Percentiles rank a stretch among this genome's conserved stretches.
Conservation (phyloP, 768 basidiomycete species). For the Tubosaeta sp. region DNA sequence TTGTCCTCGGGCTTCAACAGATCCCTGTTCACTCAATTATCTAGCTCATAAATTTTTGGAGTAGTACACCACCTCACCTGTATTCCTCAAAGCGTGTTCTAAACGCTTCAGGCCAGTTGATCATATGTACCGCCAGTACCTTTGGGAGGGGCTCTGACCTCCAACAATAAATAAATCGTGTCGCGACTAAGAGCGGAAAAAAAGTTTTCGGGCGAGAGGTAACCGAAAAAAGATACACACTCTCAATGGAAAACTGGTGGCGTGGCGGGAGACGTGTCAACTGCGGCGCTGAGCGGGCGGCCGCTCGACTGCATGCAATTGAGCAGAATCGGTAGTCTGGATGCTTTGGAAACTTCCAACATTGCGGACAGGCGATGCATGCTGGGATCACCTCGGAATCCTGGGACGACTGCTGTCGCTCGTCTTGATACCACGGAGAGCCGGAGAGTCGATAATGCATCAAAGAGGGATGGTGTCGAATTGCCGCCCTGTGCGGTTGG, state of each 20-base stretch:
- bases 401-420: not conserved
- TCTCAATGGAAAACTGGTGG: constrained; percentile 6
- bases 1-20: constrained; percentile 12
- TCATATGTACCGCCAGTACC: constrained; percentile 16
- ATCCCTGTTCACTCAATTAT: constrained; percentile 3
- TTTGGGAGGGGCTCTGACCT: constrained; percentile 3
- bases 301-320: constrained; percentile 4
- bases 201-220: not conserved
- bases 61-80: constrained; percentile 1
- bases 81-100: constrained; percentile 14
- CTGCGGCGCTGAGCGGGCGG: constrained; percentile 13
- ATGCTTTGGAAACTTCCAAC: constrained; percentile 8
- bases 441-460: too few species aligned
- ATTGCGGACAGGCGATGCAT: constrained; percentile 17
- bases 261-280: constrained; percentile 8
- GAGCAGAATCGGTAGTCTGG: constrained; percentile 21
- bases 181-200: constrained; percentile 5
- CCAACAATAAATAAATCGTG: constrained; percentile 11
- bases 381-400: not conserved
- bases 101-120: constrained; percentile 15
- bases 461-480: not conserved
- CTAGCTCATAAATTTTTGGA: not conserved
- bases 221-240: constrained; percentile 1
- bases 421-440: not conserved
- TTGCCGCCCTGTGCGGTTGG: not conserved